Percentiles rank a stretch among this genome's conserved stretches.
Evolutionary conservation across 148 eudicot species (phyloP).

Genomic region (Chenopodium berlandieri): DNA sequence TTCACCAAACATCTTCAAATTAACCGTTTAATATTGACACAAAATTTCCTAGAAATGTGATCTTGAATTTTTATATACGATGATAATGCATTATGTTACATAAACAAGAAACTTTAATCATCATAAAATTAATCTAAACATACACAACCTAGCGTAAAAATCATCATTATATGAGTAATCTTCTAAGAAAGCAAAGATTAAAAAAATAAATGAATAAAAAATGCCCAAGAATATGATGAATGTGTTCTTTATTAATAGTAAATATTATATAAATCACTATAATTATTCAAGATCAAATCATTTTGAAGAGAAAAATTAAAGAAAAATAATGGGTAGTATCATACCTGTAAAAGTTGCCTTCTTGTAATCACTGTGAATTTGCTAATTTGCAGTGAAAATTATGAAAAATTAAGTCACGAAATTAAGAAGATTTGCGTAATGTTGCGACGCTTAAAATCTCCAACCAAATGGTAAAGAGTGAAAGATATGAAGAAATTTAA

Average conservation of each 20-base stretch:
- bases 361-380: background rate
- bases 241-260: background rate
- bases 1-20: background rate
- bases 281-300: constrained; percentile 4
- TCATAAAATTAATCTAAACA: background rate
- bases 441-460: no score
- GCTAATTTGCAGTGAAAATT: constrained; percentile 5
- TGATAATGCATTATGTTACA: no score
- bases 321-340: background rate
- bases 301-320: background rate
- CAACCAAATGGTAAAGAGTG: no score
- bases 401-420: background rate
- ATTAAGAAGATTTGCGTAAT: no score
- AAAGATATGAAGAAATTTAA: no score
- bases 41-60: background rate
- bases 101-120: background rate
- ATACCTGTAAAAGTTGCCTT: constrained; percentile 14
- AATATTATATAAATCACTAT: background rate
- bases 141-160: background rate
- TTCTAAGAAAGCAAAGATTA: background rate
- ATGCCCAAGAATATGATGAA: background rate
- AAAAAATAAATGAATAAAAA: background rate
- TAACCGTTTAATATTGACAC: background rate
- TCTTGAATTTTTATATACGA: background rate
- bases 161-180: background rate